phyloP scores from a whole-genome alignment of 2,329 filamentous ascomycete genomes.

The Aspergillus sojae region DNA sequence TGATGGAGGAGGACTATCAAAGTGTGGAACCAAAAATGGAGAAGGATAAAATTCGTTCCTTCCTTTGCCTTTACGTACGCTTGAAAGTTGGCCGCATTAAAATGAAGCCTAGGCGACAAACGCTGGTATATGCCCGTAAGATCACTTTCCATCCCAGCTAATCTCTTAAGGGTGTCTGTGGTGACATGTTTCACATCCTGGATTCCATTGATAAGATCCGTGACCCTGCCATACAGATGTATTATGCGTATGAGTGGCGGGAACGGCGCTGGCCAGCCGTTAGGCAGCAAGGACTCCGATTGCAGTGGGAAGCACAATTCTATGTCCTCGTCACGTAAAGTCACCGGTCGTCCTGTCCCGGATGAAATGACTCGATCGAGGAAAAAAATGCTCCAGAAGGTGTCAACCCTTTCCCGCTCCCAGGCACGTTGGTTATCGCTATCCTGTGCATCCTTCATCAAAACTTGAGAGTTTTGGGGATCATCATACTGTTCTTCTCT shows the following conservation, averaged over 20 bases:
- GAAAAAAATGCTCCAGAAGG: slow-evolving; percentile 88
- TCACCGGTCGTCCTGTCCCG: slow-evolving; percentile 81
- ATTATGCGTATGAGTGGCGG: slow-evolving; percentile 81
- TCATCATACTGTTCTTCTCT: slow-evolving; percentile 50
- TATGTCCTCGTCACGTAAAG: slow-evolving; percentile 80
- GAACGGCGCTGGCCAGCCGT: slow-evolving; percentile 75
- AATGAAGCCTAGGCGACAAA: slow-evolving; percentile 74
- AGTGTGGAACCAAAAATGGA: slow-evolving; percentile 89
- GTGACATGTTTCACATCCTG: slow-evolving; percentile 74
- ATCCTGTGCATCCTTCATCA: slow-evolving; percentile 42
- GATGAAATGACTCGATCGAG: slow-evolving; percentile 86
- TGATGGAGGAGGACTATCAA: slow-evolving; percentile 84
- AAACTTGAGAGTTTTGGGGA: slow-evolving; percentile 36
- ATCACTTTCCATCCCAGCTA: slow-evolving; percentile 78
- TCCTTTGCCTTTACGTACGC: slow-evolving; percentile 79
- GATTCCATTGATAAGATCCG: slow-evolving; percentile 82
- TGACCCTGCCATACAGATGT: slow-evolving; percentile 81
- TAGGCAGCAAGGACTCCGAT: slow-evolving; percentile 55
- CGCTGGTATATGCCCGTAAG: slow-evolving; percentile 74
- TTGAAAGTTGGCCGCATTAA: slow-evolving; percentile 84
- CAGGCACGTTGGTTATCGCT: slow-evolving; percentile 63
- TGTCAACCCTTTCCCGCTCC: slow-evolving; percentile 81
- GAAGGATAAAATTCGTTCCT: slow-evolving; percentile 81
- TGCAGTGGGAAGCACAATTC: slow-evolving; percentile 71
- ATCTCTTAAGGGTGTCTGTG: slow-evolving; percentile 69